Conservation (phyloP, 1,139 yeast species). For the Sugiyamaella novakii region DNA sequence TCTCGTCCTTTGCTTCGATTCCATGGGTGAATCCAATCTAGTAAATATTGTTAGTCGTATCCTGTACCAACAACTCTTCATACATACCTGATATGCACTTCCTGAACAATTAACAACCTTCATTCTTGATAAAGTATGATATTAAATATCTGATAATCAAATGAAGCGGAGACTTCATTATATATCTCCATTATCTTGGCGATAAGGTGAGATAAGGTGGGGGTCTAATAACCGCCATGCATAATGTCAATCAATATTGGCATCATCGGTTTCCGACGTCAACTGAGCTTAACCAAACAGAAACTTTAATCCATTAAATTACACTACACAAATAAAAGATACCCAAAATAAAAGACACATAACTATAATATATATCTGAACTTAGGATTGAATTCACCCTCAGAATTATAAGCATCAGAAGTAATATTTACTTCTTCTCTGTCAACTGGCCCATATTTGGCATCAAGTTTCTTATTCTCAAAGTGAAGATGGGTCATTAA, state of each 20-base stretch:
- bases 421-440: slow-evolving; percentile 22
- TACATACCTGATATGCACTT: slow-evolving; percentile 29
- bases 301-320: not conserved
- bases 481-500: slow-evolving; percentile 29
- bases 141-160: too few species aligned
- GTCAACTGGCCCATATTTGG: slow-evolving; percentile 30
- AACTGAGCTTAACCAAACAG: not conserved
- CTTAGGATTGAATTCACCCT: slow-evolving; percentile 30
- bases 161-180: too few species aligned
- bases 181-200: too few species aligned
- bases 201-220: too few species aligned
- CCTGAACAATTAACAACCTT: slow-evolving; percentile 24
- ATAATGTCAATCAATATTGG: not conserved
- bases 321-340: not conserved
- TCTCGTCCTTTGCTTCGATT: slow-evolving; percentile 31
- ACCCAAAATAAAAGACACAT: slow-evolving; percentile 1
- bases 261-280: not conserved
- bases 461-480: slow-evolving; percentile 34
- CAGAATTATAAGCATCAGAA: slow-evolving; percentile 24
- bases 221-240: slow-evolving; percentile 4
- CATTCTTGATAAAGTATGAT: slow-evolving; percentile 12
- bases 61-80: too few species aligned
- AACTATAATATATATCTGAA: slow-evolving; percentile 28
- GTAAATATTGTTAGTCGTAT: not conserved
- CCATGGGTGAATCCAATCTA: slow-evolving; percentile 38